Percentiles rank a stretch among this genome's conserved stretches.
Evolutionary conservation across 768 basidiomycete species (phyloP).

Genomic region (Rhodosporidiobolus sp.): DNA sequence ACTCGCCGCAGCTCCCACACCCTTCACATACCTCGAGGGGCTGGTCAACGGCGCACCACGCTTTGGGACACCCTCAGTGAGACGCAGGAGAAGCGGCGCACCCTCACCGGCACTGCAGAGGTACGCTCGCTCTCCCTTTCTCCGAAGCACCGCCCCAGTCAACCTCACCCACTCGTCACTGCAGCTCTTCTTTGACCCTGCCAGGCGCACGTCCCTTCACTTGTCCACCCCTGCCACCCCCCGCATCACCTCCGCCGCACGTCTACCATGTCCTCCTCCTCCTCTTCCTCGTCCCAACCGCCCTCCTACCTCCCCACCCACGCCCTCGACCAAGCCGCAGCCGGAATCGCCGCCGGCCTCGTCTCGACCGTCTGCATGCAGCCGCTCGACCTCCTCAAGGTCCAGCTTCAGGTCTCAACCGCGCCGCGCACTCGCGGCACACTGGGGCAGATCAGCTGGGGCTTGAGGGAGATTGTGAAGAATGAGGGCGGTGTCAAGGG

Average conservation of each 20-base stretch:
- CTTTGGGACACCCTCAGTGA: too few species aligned
- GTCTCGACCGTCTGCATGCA: constrained; percentile 94
- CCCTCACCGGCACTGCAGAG: too few species aligned
- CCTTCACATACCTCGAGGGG: too few species aligned
- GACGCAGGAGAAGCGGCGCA: too few species aligned
- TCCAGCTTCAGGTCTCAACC: constrained; percentile 87
- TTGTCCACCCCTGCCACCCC: not conserved
- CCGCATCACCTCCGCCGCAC: not conserved
- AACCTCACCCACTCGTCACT: too few species aligned
- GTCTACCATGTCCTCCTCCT: not conserved
- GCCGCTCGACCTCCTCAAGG: constrained; percentile 90
- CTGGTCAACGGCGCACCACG: too few species aligned
- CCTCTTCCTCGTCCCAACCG: not conserved
- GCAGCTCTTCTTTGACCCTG: too few species aligned
- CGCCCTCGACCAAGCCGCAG: constrained; percentile 84
- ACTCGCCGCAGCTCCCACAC: too few species aligned
- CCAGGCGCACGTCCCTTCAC: too few species aligned
- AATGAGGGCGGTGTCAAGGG: constrained; percentile 71
- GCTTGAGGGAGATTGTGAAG: constrained; percentile 68
- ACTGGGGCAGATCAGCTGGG: constrained; percentile 70
- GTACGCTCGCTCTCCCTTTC: too few species aligned
- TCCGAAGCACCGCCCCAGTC: too few species aligned
- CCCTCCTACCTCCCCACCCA: constrained; percentile 28
- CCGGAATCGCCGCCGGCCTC: constrained; percentile 88
- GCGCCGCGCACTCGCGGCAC: constrained; percentile 55